Evolutionary conservation across 768 basidiomycete species (phyloP).

Genomic region (Mycena belliarum): DNA sequence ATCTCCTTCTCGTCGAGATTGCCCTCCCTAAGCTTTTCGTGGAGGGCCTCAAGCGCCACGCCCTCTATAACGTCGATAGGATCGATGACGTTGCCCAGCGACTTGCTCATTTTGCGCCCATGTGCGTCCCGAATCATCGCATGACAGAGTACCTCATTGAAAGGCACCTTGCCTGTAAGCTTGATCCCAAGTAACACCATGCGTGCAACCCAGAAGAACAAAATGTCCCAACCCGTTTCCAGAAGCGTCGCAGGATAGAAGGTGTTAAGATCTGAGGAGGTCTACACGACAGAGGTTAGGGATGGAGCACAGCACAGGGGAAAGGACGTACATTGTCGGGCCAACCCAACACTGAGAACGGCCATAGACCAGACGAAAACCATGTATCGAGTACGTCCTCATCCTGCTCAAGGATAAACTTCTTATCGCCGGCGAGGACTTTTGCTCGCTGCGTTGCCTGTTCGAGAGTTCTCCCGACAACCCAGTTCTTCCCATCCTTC

Average conservation of each 20-base stretch:
- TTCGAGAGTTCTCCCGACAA: constrained; percentile 77
- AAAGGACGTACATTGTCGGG: constrained; percentile 69
- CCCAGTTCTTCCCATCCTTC: constrained; percentile 83
- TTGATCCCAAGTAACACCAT: constrained; percentile 94
- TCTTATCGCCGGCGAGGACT: constrained; percentile 61
- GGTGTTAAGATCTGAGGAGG: constrained; percentile 71
- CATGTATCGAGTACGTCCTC: constrained; percentile 98
- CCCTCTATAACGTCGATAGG: constrained; percentile 95
- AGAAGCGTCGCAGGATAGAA: constrained; percentile 92
- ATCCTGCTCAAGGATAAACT: constrained; percentile 85
- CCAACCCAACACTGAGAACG: constrained; percentile 97
- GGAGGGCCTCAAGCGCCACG: constrained; percentile 72
- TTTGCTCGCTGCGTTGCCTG: constrained; percentile 80
- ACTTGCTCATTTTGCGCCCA: constrained; percentile 98
- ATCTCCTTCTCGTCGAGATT: constrained; percentile 95
- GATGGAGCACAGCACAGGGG: neutral
- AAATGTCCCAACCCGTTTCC: constrained; percentile 98
- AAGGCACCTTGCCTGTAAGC: constrained; percentile 89
- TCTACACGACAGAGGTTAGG: constrained; percentile 9
- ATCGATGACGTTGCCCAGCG: constrained; percentile 96
- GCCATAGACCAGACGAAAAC: constrained; percentile 98
- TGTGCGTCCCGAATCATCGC: constrained; percentile 99
- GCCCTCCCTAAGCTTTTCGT: constrained; percentile 84
- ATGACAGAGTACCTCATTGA: constrained; percentile 94
- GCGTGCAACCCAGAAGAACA: constrained; percentile 99